These are phyloP conservation scores for Colletotrichum sidae DNA, from an alignment of 2,329 filamentous ascomycete species.

Conservation along the genomic window DNA sequence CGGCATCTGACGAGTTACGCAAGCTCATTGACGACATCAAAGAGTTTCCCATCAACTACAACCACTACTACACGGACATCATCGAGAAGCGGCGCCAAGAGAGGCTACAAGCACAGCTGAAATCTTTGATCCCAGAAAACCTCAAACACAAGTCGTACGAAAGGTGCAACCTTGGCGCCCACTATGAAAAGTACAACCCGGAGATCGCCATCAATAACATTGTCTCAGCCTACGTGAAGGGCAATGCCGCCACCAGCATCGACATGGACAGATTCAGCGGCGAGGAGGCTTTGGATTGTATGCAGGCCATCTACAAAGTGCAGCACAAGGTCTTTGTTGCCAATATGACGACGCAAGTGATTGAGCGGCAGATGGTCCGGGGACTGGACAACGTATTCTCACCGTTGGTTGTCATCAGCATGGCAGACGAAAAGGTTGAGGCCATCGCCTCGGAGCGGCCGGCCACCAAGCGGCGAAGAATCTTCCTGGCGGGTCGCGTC, in stretches of 20 bases:
- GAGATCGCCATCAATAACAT: not conserved
- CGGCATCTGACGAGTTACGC: conserved; percentile 52
- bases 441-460: conserved; percentile 1
- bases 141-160: too few species aligned
- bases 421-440: conserved; percentile 3
- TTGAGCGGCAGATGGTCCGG: conserved; percentile 38
- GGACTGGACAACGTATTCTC: conserved; percentile 6
- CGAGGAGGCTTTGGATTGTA: conserved; percentile 49
- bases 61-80: conserved; percentile 56
- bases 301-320: conserved; percentile 57
- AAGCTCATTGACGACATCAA: conserved; percentile 59
- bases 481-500: not conserved
- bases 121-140: not conserved
- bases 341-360: conserved; percentile 39
- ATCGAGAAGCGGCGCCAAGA: conserved; percentile 45
- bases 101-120: not conserved
- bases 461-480: not conserved
- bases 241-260: conserved; percentile 29
- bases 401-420: conserved; percentile 5
- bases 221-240: not conserved
- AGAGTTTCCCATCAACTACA: conserved; percentile 65
- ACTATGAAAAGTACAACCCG: not conserved
- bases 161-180: too few species aligned
- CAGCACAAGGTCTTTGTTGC: conserved; percentile 40
- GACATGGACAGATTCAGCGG: conserved; percentile 47